Evolutionary conservation across 305 asterid species (phyloP).

Genomic region (Rubia balearica): DNA sequence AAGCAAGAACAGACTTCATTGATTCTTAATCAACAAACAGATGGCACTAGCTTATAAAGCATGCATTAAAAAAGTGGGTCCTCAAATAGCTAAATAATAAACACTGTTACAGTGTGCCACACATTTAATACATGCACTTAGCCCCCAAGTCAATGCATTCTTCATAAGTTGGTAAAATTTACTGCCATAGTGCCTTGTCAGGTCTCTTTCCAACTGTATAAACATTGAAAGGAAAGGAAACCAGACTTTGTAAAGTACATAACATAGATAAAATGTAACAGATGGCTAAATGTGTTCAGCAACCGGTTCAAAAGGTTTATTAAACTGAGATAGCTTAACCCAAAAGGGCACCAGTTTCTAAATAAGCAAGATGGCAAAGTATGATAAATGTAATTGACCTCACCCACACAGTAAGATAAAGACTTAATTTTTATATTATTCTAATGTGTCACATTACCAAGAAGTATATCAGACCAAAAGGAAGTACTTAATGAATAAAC

Average conservation of each 20-base stretch:
- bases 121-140: neutral
- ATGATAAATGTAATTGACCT: neutral
- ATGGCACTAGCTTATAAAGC: neutral
- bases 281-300: neutral
- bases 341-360: neutral
- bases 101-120: neutral
- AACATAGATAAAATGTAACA: neutral
- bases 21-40: neutral
- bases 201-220: neutral
- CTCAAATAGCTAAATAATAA: neutral
- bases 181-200: neutral
- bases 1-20: neutral
- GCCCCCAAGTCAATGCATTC: neutral
- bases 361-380: neutral
- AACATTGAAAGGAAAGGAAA: neutral
- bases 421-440: neutral
- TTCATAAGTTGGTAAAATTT: neutral
- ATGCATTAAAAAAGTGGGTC: neutral
- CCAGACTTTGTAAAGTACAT: neutral
- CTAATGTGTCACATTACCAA: neutral
- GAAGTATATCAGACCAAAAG: neutral
- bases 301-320: neutral
- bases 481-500: neutral
- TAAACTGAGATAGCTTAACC: neutral
- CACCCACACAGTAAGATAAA: neutral